Conservation (phyloP, 2,329 filamentous ascomycete species). For the Stachybotrys chartarum region DNA sequence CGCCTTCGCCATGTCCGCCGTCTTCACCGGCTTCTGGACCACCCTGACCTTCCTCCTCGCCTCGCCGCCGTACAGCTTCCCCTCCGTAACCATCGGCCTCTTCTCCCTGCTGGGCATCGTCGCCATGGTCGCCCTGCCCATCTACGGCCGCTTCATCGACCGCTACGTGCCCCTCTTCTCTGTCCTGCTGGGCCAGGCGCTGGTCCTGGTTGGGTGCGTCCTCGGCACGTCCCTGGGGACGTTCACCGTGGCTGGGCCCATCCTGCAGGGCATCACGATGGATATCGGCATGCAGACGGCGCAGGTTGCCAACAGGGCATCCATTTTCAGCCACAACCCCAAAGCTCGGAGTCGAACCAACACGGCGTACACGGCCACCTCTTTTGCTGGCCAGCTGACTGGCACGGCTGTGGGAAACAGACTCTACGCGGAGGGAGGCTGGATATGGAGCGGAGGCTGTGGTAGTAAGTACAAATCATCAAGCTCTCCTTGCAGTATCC, state of each 20-base stretch:
- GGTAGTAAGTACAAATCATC: conserved; percentile 13
- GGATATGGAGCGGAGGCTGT: conserved; percentile 37
- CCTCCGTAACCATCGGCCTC: conserved; percentile 62
- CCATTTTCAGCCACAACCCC: conserved; percentile 65
- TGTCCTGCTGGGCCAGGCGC: conserved; percentile 53
- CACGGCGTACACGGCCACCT: conserved; percentile 73
- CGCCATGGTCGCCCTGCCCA: conserved; percentile 58
- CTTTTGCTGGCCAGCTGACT: conserved; percentile 68
- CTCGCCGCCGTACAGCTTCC: conserved; percentile 60
- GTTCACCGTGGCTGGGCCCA: conserved; percentile 60
- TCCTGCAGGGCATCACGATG: conserved; percentile 63
- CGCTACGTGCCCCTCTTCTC: conserved; percentile 61
- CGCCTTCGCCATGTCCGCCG: conserved; percentile 48
- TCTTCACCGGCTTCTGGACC: conserved; percentile 49
- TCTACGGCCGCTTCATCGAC: conserved; percentile 65
- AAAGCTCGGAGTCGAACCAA: conserved; percentile 70
- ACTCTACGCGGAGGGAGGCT: conserved; percentile 43
- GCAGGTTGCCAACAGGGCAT: conserved; percentile 65
- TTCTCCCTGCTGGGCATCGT: conserved; percentile 73
- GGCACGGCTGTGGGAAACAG: conserved; percentile 55
- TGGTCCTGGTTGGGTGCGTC: conserved; percentile 53
- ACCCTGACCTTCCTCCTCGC: conserved; percentile 75
- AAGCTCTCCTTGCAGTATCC: background rate
- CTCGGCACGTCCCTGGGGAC: conserved; percentile 64
- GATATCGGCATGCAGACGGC: conserved; percentile 68